A percentile compares a stretch with the other conserved stretches of the same genome.
Evolutionary conservation across 2,329 filamentous ascomycete species (phyloP).

Genomic region (Cryphonectria naterciae): DNA sequence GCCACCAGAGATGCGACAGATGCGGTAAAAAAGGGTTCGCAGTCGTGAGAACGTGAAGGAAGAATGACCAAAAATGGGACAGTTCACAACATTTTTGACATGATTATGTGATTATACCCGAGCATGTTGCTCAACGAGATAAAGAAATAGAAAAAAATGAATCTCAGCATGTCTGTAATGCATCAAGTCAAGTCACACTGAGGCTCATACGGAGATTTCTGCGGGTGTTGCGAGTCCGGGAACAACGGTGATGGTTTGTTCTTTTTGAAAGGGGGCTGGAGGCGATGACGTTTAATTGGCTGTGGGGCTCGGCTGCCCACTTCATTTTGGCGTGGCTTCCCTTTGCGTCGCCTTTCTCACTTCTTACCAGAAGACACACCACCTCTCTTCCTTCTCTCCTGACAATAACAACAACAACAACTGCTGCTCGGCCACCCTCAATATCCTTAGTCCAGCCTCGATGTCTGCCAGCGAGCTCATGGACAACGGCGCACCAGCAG

Average conservation of each 20-base stretch:
- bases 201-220: background rate
- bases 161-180: conserved; percentile 6
- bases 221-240: background rate
- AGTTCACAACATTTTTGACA: background rate
- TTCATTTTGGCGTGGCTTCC: conserved; percentile 9
- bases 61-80: background rate
- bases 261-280: conserved; percentile 5
- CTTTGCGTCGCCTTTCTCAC: background rate
- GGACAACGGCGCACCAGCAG: conserved; percentile 17
- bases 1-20: conserved; percentile 40
- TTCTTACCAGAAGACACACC: conserved; percentile 2
- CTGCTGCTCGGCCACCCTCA: background rate
- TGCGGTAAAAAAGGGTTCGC: conserved; percentile 31
- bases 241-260: background rate
- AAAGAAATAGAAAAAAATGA: conserved; percentile 1
- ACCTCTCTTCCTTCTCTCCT: conserved; percentile 4
- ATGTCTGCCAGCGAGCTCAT: conserved; percentile 22
- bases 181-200: background rate
- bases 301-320: conserved; percentile 24
- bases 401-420: background rate
- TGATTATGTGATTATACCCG: conserved; percentile 28
- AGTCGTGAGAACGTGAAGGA: background rate
- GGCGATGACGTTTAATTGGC: conserved; percentile 28
- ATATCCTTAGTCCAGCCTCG: conserved; percentile 20
- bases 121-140: conserved; percentile 26